Evolutionary conservation across 2,329 filamentous ascomycete species (phyloP).

Genomic region (Calonectria fujianensis): DNA sequence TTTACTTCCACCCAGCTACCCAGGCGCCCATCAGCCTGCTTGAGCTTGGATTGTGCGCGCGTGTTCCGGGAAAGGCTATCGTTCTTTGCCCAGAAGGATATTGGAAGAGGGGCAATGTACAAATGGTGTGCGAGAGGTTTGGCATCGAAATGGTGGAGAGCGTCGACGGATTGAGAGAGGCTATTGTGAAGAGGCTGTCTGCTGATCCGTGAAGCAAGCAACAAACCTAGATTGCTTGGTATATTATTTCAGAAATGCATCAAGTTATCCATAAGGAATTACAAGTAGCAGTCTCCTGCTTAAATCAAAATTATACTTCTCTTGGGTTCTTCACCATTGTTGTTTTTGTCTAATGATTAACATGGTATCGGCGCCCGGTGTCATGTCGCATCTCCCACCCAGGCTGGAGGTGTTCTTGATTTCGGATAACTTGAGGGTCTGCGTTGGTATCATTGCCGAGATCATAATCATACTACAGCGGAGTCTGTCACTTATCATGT

Average conservation of each 20-base stretch:
- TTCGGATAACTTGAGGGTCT: no score
- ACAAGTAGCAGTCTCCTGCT: no score
- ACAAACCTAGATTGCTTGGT: no score
- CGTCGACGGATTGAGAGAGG: background rate
- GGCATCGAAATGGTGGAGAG: background rate
- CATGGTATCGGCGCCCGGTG: no score
- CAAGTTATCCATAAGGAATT: background rate
- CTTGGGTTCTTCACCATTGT: no score
- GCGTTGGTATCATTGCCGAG: no score
- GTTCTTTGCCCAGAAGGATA: slow-evolving; percentile 1
- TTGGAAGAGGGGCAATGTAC: slow-evolving; percentile 17
- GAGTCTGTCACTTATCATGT: no score
- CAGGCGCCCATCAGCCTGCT: slow-evolving; percentile 7
- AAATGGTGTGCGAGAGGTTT: slow-evolving; percentile 12
- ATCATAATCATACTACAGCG: no score
- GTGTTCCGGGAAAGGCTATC: background rate
- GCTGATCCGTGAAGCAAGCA: background rate
- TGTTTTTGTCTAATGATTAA: no score
- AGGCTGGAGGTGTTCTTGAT: no score
- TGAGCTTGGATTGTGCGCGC: background rate
- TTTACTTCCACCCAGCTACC: background rate
- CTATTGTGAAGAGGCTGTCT: slow-evolving; percentile 4
- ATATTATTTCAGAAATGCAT: background rate
- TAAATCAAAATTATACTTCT: no score
- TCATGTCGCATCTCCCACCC: no score